Base-by-base conservation (phyloP, 1,284 basidiomycete species). In the Rhodotorula sp. region DNA sequence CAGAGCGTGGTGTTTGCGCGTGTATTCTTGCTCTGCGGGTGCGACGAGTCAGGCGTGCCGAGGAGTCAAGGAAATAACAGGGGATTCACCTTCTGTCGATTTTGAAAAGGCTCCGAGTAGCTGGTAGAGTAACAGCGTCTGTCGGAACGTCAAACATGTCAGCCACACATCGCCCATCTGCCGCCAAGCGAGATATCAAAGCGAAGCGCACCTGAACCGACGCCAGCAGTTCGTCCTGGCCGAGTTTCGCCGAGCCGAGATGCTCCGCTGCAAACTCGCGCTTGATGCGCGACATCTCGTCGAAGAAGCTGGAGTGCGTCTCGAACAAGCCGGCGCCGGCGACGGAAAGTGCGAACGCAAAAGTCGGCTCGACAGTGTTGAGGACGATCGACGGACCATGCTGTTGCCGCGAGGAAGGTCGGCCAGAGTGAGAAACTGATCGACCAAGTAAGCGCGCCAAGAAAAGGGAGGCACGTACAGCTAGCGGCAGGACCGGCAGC, bases 321-420 rank as follows among this genome's bases (percentile, higher is more conserved):
- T 51, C n/a, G 49, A 65, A 65, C 18, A 59, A n/a, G 34, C 64
- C 64, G 49, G 64, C 64, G 48, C 64, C 64, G 14, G 49, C 57
- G n/a, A 65, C 64, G 8, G 48, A 52, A 20, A 65, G 34, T 2
- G 58, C 64, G 49, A 65, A 65, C 34, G 64, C 64, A 34, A 65
- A 58, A 1, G 64, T 58, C n/a, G 64, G 64, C 2, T 49, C 58
- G 34, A 65, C 14, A 20, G 39, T 21, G 4, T 16, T 43, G 21
- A 59, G 14, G 18, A 23, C 10, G 20, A 65, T 23, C 0, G 58
- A 59, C 1, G 64, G 64, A 4, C 58, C 49, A 21, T 65, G 64
- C 63, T 64, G 52, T 43, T 43, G 39, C 39, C 39, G 39, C 39
- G 39, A 14, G 10, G 10, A 43, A 43, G 39, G 10, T 43, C 39